Conservation (phyloP, 805 yeast genomes). For the Hanseniaspora pseudoguilliermondii region DNA sequence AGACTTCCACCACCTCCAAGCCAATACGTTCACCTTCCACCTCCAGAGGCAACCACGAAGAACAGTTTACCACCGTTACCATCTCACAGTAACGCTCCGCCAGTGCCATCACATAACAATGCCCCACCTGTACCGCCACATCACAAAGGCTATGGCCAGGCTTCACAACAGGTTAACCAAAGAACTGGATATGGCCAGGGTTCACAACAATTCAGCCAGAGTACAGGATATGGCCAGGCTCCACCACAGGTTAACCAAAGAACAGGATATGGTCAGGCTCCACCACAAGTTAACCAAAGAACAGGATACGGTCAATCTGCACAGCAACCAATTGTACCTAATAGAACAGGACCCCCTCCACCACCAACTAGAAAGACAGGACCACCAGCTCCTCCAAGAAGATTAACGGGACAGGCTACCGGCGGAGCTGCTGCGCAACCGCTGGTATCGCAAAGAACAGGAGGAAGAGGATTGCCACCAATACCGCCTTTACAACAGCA, state of each 20-base stretch:
- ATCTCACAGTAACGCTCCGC: not conserved
- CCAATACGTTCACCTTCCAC: constrained; percentile 14
- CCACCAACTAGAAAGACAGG: constrained; percentile 14
- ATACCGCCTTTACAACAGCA: constrained; percentile 18
- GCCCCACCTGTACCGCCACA: constrained; percentile 5
- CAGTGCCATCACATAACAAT: not conserved
- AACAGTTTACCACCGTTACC: not conserved
- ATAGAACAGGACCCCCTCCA: constrained; percentile 7
- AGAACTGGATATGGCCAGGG: constrained; percentile 12
- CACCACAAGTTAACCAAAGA: constrained; percentile 19
- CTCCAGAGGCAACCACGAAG: not conserved
- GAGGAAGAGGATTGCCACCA: constrained; percentile 21
- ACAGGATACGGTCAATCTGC: constrained; percentile 13
- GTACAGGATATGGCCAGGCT: constrained; percentile 10
- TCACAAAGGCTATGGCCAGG: constrained; percentile 9
- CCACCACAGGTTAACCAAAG: constrained; percentile 18
- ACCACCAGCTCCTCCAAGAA: constrained; percentile 17
- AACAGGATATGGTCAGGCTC: constrained; percentile 14
- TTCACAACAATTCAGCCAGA: constrained; percentile 11
- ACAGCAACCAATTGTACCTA: constrained; percentile 14
- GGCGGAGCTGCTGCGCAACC: constrained; percentile 13
- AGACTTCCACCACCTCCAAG: constrained; percentile 15
- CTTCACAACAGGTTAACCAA: constrained; percentile 11
- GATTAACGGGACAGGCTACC: constrained; percentile 19
- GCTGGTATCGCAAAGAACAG: constrained; percentile 18